A percentile compares a stretch with the other conserved stretches of the same genome.
These are phyloP conservation scores for Kentomonas sorsogonicus DNA, from an alignment of 208 protist species.

Conservation along the genomic window DNA sequence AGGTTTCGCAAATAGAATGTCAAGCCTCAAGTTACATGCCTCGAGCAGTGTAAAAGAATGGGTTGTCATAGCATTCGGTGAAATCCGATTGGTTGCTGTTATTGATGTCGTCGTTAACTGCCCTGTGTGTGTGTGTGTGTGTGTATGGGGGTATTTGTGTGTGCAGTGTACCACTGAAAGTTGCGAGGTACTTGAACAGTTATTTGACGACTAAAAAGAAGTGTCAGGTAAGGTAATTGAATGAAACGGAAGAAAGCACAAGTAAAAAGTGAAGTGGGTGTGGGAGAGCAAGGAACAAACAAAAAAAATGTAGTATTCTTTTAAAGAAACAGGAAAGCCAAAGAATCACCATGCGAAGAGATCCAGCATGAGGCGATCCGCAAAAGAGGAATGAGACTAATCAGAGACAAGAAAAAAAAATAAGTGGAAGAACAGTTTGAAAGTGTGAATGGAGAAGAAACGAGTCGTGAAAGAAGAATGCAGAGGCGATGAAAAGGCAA, in stretches of 20 bases:
- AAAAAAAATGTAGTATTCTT: neutral
- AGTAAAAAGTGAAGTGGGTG: neutral
- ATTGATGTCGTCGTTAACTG: too few relatives aligned
- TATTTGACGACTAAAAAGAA: neutral
- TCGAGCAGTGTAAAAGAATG: too few relatives aligned
- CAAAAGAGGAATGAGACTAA: slow-evolving; percentile 2
- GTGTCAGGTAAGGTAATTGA: neutral
- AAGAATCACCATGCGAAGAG: too few relatives aligned
- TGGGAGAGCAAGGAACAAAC: neutral
- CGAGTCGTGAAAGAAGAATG: neutral
- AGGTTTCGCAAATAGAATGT: too few relatives aligned
- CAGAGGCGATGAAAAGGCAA: neutral
- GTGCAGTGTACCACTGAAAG: neutral
- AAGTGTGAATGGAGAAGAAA: neutral
- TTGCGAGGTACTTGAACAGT: neutral
- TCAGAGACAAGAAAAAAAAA: slow-evolving; percentile 8
- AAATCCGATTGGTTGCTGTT: too few relatives aligned
- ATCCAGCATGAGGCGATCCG: too few relatives aligned
- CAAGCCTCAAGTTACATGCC: too few relatives aligned
- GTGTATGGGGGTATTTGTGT: neutral
- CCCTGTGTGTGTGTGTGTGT: too few relatives aligned
- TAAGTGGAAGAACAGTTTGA: neutral
- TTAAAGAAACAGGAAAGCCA: neutral
- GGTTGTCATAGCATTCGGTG: too few relatives aligned
- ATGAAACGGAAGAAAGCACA: slow-evolving; percentile 2